A percentile compares a stretch with the other conserved stretches of the same genome.
Evolutionary conservation across 2,329 filamentous ascomycete genomes (phyloP).

Genomic region (Fusarium sublunatum): DNA sequence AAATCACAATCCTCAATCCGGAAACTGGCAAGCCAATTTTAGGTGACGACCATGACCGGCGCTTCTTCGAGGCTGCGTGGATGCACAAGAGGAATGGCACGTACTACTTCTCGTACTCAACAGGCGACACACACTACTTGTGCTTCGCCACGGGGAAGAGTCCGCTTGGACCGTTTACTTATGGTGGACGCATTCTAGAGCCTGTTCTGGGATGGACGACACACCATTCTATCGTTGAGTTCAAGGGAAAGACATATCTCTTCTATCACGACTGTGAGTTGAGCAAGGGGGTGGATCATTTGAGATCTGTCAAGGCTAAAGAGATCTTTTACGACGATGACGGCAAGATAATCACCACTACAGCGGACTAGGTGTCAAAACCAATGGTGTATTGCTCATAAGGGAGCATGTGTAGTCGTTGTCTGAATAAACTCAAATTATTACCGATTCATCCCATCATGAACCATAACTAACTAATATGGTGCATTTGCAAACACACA

Average conservation of each 20-base stretch:
- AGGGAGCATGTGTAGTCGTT: not conserved
- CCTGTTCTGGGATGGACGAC: slow-evolving; percentile 85
- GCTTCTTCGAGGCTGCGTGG: slow-evolving; percentile 87
- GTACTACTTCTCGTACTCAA: slow-evolving; percentile 84
- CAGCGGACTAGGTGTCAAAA: slow-evolving; percentile 39
- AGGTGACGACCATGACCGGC: slow-evolving; percentile 76
- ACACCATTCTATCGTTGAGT: slow-evolving; percentile 82
- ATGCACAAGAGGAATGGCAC: slow-evolving; percentile 76
- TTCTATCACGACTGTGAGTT: slow-evolving; percentile 81
- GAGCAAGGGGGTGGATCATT: slow-evolving; percentile 74
- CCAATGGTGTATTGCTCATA: too few relatives aligned
- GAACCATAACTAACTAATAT: not conserved
- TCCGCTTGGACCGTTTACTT: slow-evolving; percentile 78
- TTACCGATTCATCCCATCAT: slow-evolving; percentile 2
- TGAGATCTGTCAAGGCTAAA: slow-evolving; percentile 78
- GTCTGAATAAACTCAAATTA: not conserved
- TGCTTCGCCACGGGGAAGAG: slow-evolving; percentile 74
- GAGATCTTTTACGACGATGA: slow-evolving; percentile 78
- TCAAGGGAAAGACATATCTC: slow-evolving; percentile 76
- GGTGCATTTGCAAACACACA: slow-evolving; percentile 5
- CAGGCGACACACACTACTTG: slow-evolving; percentile 80
- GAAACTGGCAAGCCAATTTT: slow-evolving; percentile 68
- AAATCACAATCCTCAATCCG: slow-evolving; percentile 72
- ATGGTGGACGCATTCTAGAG: slow-evolving; percentile 76
- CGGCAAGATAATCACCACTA: slow-evolving; percentile 66